Base-by-base conservation (phyloP, 2,329 filamentous ascomycete genomes). In the Drechslerella stenobrocha region DNA sequence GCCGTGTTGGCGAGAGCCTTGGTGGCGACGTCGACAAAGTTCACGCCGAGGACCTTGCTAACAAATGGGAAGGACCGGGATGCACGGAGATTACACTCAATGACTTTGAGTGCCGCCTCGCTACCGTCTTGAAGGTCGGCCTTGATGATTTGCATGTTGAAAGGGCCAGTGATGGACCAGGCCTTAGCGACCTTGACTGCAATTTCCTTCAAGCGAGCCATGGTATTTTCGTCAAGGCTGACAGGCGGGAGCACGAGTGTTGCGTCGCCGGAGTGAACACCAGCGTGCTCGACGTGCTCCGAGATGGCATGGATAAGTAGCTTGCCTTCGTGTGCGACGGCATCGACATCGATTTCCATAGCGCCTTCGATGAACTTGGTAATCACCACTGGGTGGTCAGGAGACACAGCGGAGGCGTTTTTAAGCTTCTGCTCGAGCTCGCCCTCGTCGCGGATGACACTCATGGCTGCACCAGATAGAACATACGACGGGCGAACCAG, bases 71-170 rank as follows among this genome's bases (percentile, higher is more conserved):
- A 97, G 0, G 92, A 97, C 70, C 92, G 90, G 66, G 92, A 97
- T 60, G 92, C 93, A 77, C 92, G 92, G 70, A 97, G 85, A 78
- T 97, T 97, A 81, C 92, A 97, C 79, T 97, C 92, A 70, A 97
- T 97, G 74, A 97, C 92, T 82, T 96, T 96, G 71, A 97, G 84
- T 24, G 83, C 81, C 30, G 88, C 84, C 75, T 87, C 83, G 58
- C 86, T 87, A 61, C 88, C 88, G 64, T 89, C 85, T 28, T 87
- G 84, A 74, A 87, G 81, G 9, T 89, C 82, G 32, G 88, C 90
- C 81, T 95, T 95, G 83, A 98, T 97, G 78, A 98, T 95, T 77
- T 98, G 93, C 92, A 98, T 97, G 83, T 98, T 98, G 85, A 97
- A 98, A 64, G 93, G 93, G 57, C 93, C 93, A 18, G 90, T 97